Evolutionary conservation across 805 yeast genomes (phyloP), one percentile per base, ranked within the genome.

Genomic region (Clavispora fructus): DNA sequence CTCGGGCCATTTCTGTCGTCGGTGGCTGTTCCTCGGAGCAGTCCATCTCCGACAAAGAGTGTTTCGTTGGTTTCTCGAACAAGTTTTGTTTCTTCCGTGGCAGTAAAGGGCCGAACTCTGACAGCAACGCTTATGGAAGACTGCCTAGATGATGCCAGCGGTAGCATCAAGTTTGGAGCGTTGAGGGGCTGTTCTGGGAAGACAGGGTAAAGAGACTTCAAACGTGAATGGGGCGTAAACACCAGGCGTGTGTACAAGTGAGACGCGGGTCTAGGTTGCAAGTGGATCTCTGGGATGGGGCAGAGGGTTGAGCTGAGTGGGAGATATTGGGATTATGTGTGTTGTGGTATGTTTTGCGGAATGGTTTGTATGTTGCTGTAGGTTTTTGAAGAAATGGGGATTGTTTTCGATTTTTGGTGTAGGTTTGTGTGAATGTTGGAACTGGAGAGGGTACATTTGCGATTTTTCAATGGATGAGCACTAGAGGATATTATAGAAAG

Each of bases 81-180:
- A 35, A 83, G 65, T 43, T 73, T 77, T 14, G 68, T 56, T n/a
- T 61, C 56, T 63, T 89, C 96, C 0, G 60, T 46, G 1, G 59
- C 54, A 0, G 92, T 87, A 67, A 89, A 87, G 1, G 97, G 97
- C 46, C 97, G 71, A 7, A 89, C 90, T 39, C 97, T 69, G 1
- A 89, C 91, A 1, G 88, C 84, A 11, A 86, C 94, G 4, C 79
- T 74, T 39, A 85, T 83, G 0, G 91, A 83, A 1, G 91, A 81
- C 58, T 80, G 54, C 19, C 47, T 42, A 10, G 47, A 32, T 10
- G 48, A 23, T n/a, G 9, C 35, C n/a, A 35, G 41, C 29, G 32
- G 23, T 19, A 27, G 27, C 28, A 35, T 33, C 37, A 16, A 33
- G 37, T 16, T 10, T 16, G 25, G 25, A 17, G n/a, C 23, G 23